Percentiles rank a stretch among this genome's conserved stretches.
These are phyloP conservation scores for Podochytrium sp. DNA, from an alignment of 192 early-diverging fungal species.

Conservation along the genomic window DNA sequence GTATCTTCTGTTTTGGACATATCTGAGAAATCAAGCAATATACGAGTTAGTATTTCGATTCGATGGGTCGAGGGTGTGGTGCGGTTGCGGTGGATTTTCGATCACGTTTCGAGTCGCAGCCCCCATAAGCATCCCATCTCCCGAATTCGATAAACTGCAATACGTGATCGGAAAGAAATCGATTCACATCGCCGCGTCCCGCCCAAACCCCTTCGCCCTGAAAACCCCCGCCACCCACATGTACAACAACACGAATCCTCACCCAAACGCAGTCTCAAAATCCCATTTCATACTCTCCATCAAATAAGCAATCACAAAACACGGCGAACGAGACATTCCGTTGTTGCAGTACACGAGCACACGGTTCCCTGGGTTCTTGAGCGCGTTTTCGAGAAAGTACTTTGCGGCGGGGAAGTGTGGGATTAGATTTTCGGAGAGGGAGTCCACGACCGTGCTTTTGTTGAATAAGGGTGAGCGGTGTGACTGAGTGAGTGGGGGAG, in stretches of 20 bases:
- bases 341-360: slow-evolving; percentile 61
- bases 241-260: slow-evolving; percentile 40
- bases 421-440: slow-evolving; percentile 83
- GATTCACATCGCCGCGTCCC: too few species aligned
- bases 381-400: slow-evolving; percentile 54
- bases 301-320: slow-evolving; percentile 88
- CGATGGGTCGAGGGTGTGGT: too few species aligned
- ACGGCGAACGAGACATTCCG: slow-evolving; percentile 82
- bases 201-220: too few species aligned
- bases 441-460: slow-evolving; percentile 72
- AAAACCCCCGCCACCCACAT: too few species aligned
- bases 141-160: too few species aligned
- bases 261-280: slow-evolving; percentile 74
- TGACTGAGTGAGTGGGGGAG: too few species aligned
- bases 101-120: too few species aligned
- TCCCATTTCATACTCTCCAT: slow-evolving; percentile 75
- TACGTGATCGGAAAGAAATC: not conserved
- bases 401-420: slow-evolving; percentile 71
- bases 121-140: too few species aligned
- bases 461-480: too few species aligned
- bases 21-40: too few species aligned
- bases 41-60: too few species aligned
- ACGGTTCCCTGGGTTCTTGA: slow-evolving; percentile 32
- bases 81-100: too few species aligned
- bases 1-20: slow-evolving; percentile 79